Percentiles rank a stretch among this genome's conserved stretches.
Evolutionary conservation across 495 filamentous ascomycete genomes (phyloP).

Genomic region (Penicillium macrosclerotiorum): DNA sequence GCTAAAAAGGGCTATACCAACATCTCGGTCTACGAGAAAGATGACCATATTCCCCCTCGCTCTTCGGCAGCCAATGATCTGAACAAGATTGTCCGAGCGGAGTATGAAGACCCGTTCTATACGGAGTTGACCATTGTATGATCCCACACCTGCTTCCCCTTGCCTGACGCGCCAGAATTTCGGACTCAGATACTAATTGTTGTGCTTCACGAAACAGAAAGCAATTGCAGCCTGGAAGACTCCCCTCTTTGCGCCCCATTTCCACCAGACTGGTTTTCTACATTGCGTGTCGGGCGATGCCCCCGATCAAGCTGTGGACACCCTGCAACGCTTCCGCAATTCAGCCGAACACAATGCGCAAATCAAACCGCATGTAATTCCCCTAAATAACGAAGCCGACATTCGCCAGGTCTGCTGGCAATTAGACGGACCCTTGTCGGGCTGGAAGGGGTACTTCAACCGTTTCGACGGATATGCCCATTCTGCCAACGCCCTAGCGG

Average conservation of each 20-base stretch:
- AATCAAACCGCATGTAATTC: conserved; percentile 34
- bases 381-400: conserved; percentile 31
- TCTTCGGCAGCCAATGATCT: conserved; percentile 50
- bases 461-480: conserved; percentile 52
- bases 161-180: neutral
- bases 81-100: conserved; percentile 56
- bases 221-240: conserved; percentile 52
- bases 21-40: conserved; percentile 35
- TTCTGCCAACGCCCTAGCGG: conserved; percentile 43
- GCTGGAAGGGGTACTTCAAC: conserved; percentile 57
- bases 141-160: neutral
- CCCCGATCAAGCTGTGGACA: conserved; percentile 45
- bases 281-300: conserved; percentile 47
- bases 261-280: conserved; percentile 54
- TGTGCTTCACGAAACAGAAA: conserved; percentile 30
- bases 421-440: conserved; percentile 44
- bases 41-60: conserved; percentile 17
- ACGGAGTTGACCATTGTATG: conserved; percentile 40
- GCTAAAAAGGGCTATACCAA: conserved; percentile 42
- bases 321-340: conserved; percentile 42
- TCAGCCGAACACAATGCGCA: conserved; percentile 36
- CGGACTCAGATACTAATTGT: neutral
- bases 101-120: conserved; percentile 57
- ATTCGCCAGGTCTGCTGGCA: conserved; percentile 42
- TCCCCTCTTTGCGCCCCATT: conserved; percentile 51